A percentile compares a stretch with the other conserved stretches of the same genome.
Evolutionary conservation across 805 yeast genomes (phyloP).

Genomic region (Candida hispaniensis): DNA sequence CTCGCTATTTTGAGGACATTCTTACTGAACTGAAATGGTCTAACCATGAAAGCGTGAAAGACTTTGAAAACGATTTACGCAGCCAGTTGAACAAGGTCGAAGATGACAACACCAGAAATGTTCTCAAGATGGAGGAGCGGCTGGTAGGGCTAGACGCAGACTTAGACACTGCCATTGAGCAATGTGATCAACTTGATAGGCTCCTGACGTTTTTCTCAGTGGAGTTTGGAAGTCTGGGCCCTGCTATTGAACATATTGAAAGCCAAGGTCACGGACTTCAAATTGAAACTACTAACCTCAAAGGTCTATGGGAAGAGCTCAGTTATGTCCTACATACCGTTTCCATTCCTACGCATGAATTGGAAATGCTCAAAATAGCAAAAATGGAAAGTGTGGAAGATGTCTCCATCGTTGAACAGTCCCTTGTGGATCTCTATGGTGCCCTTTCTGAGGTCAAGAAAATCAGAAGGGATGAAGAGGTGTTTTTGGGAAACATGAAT

Average conservation of each 20-base stretch:
- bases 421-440: conserved; percentile 44
- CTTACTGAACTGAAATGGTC: conserved; percentile 74
- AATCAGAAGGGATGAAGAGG: conserved; percentile 31
- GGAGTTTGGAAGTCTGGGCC: conserved; percentile 51
- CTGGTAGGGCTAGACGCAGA: conserved; percentile 36
- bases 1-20: conserved; percentile 53
- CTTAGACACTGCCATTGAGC: conserved; percentile 36
- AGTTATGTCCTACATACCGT: conserved; percentile 61
- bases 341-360: conserved; percentile 46
- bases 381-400: conserved; percentile 40
- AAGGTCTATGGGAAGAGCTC: conserved; percentile 59
- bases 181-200: conserved; percentile 48
- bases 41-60: conserved; percentile 50
- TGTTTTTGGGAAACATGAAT: conserved; percentile 37
- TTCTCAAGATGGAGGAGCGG: conserved; percentile 40
- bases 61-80: conserved; percentile 46
- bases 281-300: conserved; percentile 71
- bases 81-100: conserved; percentile 53
- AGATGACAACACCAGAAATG: conserved; percentile 46
- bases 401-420: conserved; percentile 41
- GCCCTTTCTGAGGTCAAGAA: conserved; percentile 56
- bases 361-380: conserved; percentile 38
- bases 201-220: conserved; percentile 46
- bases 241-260: conserved; percentile 62
- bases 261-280: conserved; percentile 71